Conservation (phyloP, 2,329 filamentous ascomycete genomes). For the Aspergillus puulaauensis region DNA sequence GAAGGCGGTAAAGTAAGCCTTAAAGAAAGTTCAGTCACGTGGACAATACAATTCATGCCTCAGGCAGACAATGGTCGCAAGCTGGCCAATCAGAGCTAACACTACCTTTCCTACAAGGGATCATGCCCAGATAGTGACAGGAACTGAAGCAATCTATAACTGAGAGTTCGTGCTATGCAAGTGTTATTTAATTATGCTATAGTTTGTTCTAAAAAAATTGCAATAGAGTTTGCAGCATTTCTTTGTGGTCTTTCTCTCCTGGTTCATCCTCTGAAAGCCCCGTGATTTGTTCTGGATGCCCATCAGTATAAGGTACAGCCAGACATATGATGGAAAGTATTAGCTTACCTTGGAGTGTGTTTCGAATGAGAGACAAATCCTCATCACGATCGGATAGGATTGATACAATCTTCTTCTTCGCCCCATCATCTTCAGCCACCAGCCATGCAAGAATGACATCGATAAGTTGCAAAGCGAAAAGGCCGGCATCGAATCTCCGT, state of each 20-base stretch:
- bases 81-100: not conserved
- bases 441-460: conserved; percentile 90
- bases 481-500: conserved; percentile 74
- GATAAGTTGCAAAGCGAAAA: conserved; percentile 75
- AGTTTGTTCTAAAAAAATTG: conserved; percentile 33
- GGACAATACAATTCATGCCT: not conserved
- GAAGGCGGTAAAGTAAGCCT: conserved; percentile 11
- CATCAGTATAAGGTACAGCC: not conserved
- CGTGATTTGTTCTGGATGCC: conserved; percentile 57
- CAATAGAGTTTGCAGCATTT: conserved; percentile 64
- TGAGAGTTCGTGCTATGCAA: not conserved
- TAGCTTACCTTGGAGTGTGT: conserved; percentile 61
- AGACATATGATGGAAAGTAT: too few relatives aligned
- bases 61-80: conserved; percentile 1
- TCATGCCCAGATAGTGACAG: not conserved
- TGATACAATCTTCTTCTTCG: conserved; percentile 62
- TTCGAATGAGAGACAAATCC: conserved; percentile 60
- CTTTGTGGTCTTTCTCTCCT: conserved; percentile 55
- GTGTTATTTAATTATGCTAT: not conserved
- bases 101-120: not conserved
- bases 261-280: conserved; percentile 57
- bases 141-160: not conserved
- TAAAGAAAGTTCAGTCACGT: conserved; percentile 20
- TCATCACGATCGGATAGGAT: conserved; percentile 69
- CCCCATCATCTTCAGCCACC: conserved; percentile 80